A percentile compares a stretch with the other conserved stretches of the same genome.
Conservation (phyloP, 495 filamentous ascomycete species). For the Lophiotrema nucula region DNA sequence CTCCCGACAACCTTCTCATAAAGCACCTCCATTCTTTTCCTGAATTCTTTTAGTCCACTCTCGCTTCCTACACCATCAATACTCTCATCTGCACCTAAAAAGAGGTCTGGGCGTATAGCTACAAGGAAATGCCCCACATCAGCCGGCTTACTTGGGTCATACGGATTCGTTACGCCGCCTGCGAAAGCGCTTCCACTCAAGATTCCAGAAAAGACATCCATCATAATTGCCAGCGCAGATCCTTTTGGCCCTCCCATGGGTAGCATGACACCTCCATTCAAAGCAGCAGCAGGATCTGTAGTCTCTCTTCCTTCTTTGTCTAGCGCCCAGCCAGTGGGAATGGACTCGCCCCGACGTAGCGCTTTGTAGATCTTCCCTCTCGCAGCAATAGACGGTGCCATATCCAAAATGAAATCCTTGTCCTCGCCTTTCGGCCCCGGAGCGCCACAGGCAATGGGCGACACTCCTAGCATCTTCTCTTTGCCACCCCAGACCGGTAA, state of each 20-base stretch:
- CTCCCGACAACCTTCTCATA: slow-evolving; percentile 62
- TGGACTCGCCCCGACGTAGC: slow-evolving; percentile 66
- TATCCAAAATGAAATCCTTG: slow-evolving; percentile 69
- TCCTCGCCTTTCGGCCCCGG: slow-evolving; percentile 59
- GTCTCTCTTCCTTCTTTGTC: slow-evolving; percentile 68
- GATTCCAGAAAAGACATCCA: slow-evolving; percentile 81
- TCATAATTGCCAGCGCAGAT: slow-evolving; percentile 70
- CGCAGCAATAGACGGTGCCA: slow-evolving; percentile 73
- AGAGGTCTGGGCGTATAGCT: slow-evolving; percentile 73
- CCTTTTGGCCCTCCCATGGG: slow-evolving; percentile 81
- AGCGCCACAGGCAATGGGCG: slow-evolving; percentile 74
- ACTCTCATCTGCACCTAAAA: slow-evolving; percentile 63
- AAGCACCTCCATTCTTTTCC: slow-evolving; percentile 65
- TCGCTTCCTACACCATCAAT: no score
- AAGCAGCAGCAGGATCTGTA: slow-evolving; percentile 62
- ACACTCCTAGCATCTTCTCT: slow-evolving; percentile 68
- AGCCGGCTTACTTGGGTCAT: slow-evolving; percentile 64
- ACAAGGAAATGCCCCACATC: slow-evolving; percentile 77
- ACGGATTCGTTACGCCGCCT: slow-evolving; percentile 68
- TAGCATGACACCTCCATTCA: slow-evolving; percentile 67
- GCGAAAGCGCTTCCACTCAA: slow-evolving; percentile 70
- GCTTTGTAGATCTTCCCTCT: slow-evolving; percentile 78
- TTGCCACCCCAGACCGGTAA: slow-evolving; percentile 70
- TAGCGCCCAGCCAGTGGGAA: slow-evolving; percentile 71
- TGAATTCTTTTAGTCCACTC: slow-evolving; percentile 69